Evolutionary conservation across 805 yeast genomes (phyloP).

Genomic region (Wickerhamiella slavikovae): DNA sequence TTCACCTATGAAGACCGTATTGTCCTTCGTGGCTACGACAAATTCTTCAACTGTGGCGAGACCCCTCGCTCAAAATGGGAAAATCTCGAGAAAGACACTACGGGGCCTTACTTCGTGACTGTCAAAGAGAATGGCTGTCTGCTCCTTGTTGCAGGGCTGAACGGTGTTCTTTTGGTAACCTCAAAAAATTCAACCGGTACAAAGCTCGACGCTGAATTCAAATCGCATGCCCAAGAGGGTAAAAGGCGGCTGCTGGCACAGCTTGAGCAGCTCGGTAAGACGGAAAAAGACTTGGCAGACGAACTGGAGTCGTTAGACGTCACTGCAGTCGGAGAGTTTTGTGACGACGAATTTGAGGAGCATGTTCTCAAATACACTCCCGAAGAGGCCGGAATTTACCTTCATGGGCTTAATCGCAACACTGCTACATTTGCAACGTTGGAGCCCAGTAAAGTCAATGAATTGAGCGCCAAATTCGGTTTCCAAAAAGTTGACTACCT

Average conservation of each 20-base stretch:
- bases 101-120: constrained; percentile 65
- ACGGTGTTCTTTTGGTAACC: constrained; percentile 67
- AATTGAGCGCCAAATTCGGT: constrained; percentile 48
- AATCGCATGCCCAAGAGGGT: constrained; percentile 52
- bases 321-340: constrained; percentile 82
- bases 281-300: constrained; percentile 32
- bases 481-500: constrained; percentile 35
- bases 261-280: constrained; percentile 22
- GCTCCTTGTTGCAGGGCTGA: constrained; percentile 55
- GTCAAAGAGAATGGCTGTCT: constrained; percentile 90
- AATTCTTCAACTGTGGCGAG: constrained; percentile 74
- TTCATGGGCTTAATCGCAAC: constrained; percentile 76
- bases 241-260: constrained; percentile 35
- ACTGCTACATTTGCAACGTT: constrained; percentile 40
- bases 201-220: constrained; percentile 28
- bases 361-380: constrained; percentile 61
- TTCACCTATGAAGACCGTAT: constrained; percentile 36
- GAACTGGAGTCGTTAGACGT: constrained; percentile 28
- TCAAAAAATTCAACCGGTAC: constrained; percentile 59
- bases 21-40: constrained; percentile 76
- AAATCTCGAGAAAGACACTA: constrained; percentile 25
- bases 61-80: constrained; percentile 29
- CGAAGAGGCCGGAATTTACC: constrained; percentile 57
- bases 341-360: constrained; percentile 88
- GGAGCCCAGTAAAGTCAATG: constrained; percentile 35